These are phyloP conservation scores for Penicillium sp. DNA, from an alignment of 2,329 filamentous ascomycete genomes.

Conservation along the genomic window DNA sequence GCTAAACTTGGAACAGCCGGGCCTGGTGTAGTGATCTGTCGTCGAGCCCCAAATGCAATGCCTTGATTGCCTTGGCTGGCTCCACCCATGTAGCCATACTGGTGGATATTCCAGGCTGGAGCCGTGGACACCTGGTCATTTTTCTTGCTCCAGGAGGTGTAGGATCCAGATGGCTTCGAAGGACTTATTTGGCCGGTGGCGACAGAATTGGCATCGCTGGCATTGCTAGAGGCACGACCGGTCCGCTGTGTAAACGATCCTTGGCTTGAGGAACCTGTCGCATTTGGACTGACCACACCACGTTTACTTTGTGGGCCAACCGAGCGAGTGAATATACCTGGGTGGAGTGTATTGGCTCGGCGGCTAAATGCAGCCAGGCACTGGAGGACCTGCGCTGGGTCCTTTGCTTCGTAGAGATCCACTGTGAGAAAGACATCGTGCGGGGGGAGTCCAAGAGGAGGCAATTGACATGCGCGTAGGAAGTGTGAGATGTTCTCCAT, in stretches of 20 bases:
- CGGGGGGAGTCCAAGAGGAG: conserved; percentile 83
- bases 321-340: conserved; percentile 70
- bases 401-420: conserved; percentile 93
- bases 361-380: conserved; percentile 91
- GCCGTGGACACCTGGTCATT: conserved; percentile 78
- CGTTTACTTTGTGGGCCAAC: conserved; percentile 74
- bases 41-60: conserved; percentile 85
- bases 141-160: conserved; percentile 90
- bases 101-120: conserved; percentile 97
- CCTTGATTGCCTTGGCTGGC: conserved; percentile 95
- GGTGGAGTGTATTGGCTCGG: conserved; percentile 75
- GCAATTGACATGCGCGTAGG: conserved; percentile 80
- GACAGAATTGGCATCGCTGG: conserved; percentile 47
- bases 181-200: conserved; percentile 60
- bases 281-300: conserved; percentile 67
- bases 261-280: conserved; percentile 62
- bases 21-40: conserved; percentile 85
- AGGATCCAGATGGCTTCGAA: conserved; percentile 60
- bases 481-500: conserved; percentile 99
- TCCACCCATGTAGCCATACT: conserved; percentile 98
- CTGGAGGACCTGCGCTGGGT: conserved; percentile 93
- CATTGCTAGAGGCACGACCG: conserved; percentile 58
- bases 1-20: conserved; percentile 79
- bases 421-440: conserved; percentile 98
- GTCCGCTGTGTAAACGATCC: conserved; percentile 44